Conservation (phyloP, 2,329 filamentous ascomycete species). For the Penicillium sp. region DNA sequence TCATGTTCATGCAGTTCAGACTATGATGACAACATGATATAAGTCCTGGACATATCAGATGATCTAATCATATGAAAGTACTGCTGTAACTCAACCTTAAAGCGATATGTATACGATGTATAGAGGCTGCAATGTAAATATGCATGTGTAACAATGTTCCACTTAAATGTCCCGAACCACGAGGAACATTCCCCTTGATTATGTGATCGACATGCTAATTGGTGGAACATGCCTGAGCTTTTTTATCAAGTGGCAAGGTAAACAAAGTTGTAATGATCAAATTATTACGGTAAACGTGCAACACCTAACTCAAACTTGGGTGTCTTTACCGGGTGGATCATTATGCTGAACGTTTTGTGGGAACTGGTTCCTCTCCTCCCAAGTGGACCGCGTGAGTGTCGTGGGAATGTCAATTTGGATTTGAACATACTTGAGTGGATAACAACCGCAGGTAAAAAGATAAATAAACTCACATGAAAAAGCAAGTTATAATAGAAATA, state of each 20-base stretch:
- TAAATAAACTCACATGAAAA: no score
- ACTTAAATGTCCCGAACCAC: not conserved
- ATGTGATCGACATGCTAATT: not conserved
- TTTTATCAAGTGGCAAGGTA: not conserved
- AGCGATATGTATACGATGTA: not conserved
- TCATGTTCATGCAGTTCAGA: not conserved
- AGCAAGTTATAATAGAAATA: not conserved
- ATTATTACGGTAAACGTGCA: not conserved
- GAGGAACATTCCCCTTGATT: not conserved
- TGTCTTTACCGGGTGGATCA: not conserved
- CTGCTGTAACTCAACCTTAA: not conserved
- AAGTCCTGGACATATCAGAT: not conserved
- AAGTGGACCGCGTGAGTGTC: not conserved
- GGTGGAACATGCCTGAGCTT: not conserved
- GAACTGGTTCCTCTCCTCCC: not conserved
- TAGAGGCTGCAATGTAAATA: not conserved
- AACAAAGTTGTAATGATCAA: not conserved
- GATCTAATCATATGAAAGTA: not conserved
- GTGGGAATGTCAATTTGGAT: no score
- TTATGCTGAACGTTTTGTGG: not conserved
- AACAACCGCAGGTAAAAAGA: not conserved
- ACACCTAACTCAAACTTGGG: not conserved
- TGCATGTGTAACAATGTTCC: not conserved
- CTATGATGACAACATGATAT: not conserved
- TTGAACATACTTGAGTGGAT: no score